A percentile compares a stretch with the other conserved stretches of the same genome.
These are phyloP conservation scores for Dipteronia dyeriana DNA, from an alignment of 345 rosid genomes.

Conservation along the genomic window DNA sequence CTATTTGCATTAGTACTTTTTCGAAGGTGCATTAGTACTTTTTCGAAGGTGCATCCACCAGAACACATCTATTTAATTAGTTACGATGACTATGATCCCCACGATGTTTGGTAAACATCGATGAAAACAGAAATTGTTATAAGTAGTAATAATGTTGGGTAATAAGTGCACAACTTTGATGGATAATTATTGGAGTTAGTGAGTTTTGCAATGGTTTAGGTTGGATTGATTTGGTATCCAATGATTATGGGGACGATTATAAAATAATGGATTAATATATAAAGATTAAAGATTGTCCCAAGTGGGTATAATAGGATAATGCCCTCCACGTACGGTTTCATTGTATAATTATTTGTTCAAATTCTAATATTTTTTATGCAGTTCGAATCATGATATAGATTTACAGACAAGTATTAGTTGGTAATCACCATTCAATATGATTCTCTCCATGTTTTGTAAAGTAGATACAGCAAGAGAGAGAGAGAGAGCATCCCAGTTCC, in stretches of 20 bases:
- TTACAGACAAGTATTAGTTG: background rate
- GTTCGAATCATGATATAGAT: background rate
- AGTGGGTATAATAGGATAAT: background rate
- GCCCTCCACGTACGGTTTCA: background rate
- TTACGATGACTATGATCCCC: too few species aligned
- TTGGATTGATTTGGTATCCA: conserved; percentile 17
- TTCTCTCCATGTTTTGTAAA: background rate
- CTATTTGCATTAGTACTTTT: too few species aligned
- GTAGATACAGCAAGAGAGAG: background rate
- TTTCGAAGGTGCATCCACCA: too few species aligned
- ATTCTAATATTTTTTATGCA: too few species aligned
- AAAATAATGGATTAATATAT: background rate
- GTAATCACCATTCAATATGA: background rate
- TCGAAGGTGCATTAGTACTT: too few species aligned
- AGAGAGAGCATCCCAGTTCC: too few species aligned
- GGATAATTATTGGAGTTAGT: conserved; percentile 6
- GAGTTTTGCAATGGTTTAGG: background rate
- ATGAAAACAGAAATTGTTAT: background rate
- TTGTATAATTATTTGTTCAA: too few species aligned
- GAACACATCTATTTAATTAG: too few species aligned
- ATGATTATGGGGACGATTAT: background rate
- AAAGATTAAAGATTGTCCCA: too few species aligned
- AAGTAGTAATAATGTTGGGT: background rate
- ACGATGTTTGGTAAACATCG: too few species aligned
- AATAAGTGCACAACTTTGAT: background rate